Conservation (phyloP, 2,329 filamentous ascomycete genomes). For the Dactylellina cionopaga region DNA sequence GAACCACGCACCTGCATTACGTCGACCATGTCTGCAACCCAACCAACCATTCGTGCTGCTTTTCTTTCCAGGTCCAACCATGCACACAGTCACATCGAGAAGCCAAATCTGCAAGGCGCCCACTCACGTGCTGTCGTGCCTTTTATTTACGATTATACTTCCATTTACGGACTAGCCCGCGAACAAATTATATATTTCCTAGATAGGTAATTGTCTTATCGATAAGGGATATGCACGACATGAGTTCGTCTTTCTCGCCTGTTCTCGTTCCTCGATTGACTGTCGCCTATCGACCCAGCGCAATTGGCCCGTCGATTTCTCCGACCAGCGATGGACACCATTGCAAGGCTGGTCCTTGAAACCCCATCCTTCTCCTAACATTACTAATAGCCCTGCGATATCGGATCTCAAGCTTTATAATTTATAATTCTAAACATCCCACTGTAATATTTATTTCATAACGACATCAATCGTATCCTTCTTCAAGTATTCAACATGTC, state of each 20-base stretch:
- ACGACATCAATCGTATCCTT: background rate
- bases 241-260: no score
- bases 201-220: conserved; percentile 9
- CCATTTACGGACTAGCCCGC: no score
- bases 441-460: background rate
- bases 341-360: conserved; percentile 3
- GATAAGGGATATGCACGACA: conserved; percentile 38
- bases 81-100: conserved; percentile 68
- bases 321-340: background rate
- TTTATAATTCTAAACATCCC: background rate
- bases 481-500: no score
- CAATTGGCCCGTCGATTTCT: no score
- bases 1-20: background rate
- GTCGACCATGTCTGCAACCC: background rate
- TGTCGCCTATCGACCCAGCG: no score
- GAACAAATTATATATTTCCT: no score
- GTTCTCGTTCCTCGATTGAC: background rate
- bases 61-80: conserved; percentile 9
- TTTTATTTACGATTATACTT: background rate
- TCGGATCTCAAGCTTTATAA: background rate
- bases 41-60: background rate
- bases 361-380: background rate
- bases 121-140: conserved; percentile 43
- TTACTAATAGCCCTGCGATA: background rate
- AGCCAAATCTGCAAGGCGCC: conserved; percentile 58